A percentile compares a stretch with the other conserved stretches of the same genome.
phyloP scores from a whole-genome alignment of 2,329 filamentous ascomycete genomes.

The Pseudogymnoascus verrucosus region DNA sequence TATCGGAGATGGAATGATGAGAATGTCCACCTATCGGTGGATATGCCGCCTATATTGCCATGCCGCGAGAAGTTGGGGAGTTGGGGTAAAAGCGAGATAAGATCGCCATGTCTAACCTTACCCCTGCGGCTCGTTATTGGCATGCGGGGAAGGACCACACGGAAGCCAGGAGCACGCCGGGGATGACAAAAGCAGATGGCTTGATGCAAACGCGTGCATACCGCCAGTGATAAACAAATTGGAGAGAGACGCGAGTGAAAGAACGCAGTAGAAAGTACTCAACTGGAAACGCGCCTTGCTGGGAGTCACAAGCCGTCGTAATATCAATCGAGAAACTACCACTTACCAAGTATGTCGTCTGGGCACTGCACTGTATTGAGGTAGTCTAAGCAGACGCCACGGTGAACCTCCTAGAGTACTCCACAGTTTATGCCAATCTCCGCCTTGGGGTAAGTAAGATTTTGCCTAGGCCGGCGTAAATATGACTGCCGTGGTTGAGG shows the following conservation, averaged over 20 bases:
- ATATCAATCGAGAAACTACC: neutral
- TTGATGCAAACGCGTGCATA: constrained; percentile 1
- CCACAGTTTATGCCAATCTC: neutral
- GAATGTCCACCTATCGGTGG: constrained; percentile 7
- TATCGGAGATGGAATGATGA: constrained; percentile 2
- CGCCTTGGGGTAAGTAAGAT: neutral
- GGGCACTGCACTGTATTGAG: neutral
- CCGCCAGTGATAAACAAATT: neutral
- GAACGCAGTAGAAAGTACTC: neutral
- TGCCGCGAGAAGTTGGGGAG: neutral
- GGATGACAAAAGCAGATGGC: neutral
- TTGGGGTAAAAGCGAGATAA: constrained; percentile 3
- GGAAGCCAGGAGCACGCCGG: neutral
- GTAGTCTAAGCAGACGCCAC: neutral
- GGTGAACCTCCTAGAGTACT: neutral
- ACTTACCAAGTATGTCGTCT: neutral
- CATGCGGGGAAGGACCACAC: constrained; percentile 4
- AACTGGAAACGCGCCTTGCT: neutral
- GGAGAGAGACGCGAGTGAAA: neutral
- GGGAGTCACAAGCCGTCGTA: neutral
- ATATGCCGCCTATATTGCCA: constrained; percentile 5
- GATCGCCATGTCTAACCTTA: constrained; percentile 3
- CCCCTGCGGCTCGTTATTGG: neutral
- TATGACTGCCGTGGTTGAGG: neutral
- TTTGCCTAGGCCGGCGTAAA: neutral